Base-by-base conservation (phyloP, 495 filamentous ascomycete species). In the Usnea hakonensis region DNA sequence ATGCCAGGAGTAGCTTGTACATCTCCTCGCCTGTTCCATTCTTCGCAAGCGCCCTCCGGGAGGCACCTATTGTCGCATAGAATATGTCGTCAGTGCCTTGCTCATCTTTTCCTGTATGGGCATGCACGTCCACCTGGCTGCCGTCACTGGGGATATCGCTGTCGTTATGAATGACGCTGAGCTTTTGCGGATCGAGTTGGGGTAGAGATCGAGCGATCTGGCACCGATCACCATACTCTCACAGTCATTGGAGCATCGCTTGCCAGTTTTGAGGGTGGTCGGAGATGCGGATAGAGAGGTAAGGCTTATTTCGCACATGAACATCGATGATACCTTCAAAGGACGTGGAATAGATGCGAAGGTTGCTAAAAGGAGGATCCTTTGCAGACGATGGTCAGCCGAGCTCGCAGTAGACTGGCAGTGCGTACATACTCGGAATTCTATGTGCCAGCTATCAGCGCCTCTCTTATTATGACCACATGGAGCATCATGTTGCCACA, bases 241-340 rank as follows among this genome's bases (percentile, higher is more conserved):
- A 57, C 7, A 55, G 52, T 30, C 52, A 55, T 55, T 55, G 28
- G 52, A 55, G n/a, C 52, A 55, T 13, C 5, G 52, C 52, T 55
- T 55, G 26, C 52, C 52, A 55, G 28, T 1, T 55, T 6, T 55
- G 52, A 30, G 52, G 26, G 19, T 28, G 8, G 3, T 28, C 5
- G 14, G 33, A 32, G 52, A 55, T 19, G 17, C 28, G 28, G 52
- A 55, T 30, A 7, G 52, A 35, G 19, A 26, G 19, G 3, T 2
- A 30, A 30, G 9, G 26, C 8, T 9, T 17, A 28, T 55, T 30
- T 23, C 8, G 10, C 3, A 23, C 52, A 14, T 55, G 33, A 17
- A 55, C 28, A 33, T 55, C 52, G 16, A 55, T 3, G 52, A 55
- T 30, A 55, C 26, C 52, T 28, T 35, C 52, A 35, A 30, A 55